Conservation (phyloP, 768 basidiomycete genomes). For the Lanmaoa pseudosensibilis region DNA sequence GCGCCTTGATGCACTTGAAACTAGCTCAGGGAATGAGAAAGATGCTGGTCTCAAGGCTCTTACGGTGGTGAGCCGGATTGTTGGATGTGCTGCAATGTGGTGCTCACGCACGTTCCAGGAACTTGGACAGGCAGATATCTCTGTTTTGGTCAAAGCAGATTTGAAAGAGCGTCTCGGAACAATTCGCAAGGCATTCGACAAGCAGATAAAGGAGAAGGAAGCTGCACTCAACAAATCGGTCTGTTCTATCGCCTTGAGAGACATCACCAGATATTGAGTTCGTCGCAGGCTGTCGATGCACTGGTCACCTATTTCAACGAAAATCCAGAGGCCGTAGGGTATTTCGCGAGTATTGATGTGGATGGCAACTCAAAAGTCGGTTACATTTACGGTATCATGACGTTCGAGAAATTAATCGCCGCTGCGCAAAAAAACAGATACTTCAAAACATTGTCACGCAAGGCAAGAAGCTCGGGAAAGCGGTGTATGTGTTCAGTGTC, state of each 20-base stretch:
- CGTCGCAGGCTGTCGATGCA: slow-evolving; percentile 62
- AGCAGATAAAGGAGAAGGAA: slow-evolving; percentile 81
- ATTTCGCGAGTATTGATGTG: slow-evolving; percentile 69
- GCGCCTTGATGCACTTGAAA: slow-evolving; percentile 62
- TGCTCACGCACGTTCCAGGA: slow-evolving; percentile 51
- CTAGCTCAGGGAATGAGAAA: slow-evolving; percentile 71
- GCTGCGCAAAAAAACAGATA: slow-evolving; percentile 43
- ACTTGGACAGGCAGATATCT: slow-evolving; percentile 86
- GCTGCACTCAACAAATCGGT: slow-evolving; percentile 77
- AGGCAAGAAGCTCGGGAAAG: slow-evolving; percentile 79
- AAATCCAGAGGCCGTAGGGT: slow-evolving; percentile 67
- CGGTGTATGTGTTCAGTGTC: slow-evolving; percentile 84
- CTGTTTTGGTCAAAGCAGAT: slow-evolving; percentile 76
- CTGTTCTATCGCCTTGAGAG: slow-evolving; percentile 15
- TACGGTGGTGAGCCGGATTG: slow-evolving; percentile 54
- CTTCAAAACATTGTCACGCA: slow-evolving; percentile 73
- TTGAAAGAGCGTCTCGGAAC: slow-evolving; percentile 71
- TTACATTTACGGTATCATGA: not conserved
- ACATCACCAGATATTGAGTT: not conserved
- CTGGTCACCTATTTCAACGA: slow-evolving; percentile 75
- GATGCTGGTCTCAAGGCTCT: slow-evolving; percentile 85
- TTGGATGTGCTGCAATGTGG: not conserved
- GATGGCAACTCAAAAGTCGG: slow-evolving; percentile 84
- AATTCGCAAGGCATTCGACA: slow-evolving; percentile 82
- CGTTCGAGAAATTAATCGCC: not conserved